phyloP scores from a whole-genome alignment of 192 early-diverging fungal species.

The Funneliformis mosseae region DNA sequence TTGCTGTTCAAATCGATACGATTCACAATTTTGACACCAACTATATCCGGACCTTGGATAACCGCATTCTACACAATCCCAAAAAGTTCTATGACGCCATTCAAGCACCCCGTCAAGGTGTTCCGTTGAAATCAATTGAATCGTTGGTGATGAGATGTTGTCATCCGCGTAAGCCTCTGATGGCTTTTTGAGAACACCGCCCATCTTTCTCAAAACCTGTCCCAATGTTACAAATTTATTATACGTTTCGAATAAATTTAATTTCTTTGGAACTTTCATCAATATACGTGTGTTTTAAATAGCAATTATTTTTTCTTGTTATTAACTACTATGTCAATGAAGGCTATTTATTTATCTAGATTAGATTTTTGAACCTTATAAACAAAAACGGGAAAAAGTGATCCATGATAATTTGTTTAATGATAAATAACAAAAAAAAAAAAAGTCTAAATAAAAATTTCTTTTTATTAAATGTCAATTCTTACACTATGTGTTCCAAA shows the following conservation, averaged over 20 bases:
- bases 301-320: too few relatives aligned
- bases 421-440: neutral
- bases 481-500: too few relatives aligned
- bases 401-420: neutral
- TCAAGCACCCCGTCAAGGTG: neutral
- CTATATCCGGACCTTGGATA: conserved; percentile 17
- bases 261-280: neutral
- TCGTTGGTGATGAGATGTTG: neutral
- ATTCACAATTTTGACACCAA: conserved; percentile 26
- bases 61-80: neutral
- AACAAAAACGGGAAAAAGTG: neutral
- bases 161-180: neutral
- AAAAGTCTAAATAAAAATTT: neutral
- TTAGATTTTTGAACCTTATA: neutral
- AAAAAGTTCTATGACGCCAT: neutral
- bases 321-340: neutral
- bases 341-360: too few relatives aligned
- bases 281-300: too few relatives aligned
- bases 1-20: neutral
- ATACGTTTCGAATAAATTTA: neutral
- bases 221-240: neutral
- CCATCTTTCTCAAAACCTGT: neutral
- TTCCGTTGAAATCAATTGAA: conserved; percentile 3
- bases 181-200: neutral
- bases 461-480: too few relatives aligned